phyloP scores from a whole-genome alignment of 208 protist genomes.

The Naegleria gruberi region DNA sequence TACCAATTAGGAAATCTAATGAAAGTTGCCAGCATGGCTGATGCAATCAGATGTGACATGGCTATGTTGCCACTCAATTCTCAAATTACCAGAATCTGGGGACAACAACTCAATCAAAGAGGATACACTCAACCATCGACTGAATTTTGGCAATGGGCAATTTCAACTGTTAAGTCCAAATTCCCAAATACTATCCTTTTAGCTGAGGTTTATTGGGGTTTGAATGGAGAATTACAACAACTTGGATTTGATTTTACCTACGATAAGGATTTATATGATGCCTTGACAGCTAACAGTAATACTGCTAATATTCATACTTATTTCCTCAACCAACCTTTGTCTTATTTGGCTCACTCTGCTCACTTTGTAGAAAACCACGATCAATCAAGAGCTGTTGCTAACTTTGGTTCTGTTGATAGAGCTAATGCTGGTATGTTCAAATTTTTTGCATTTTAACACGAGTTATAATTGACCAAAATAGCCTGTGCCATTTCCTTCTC shows the following conservation, averaged over 20 bases:
- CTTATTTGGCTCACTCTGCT: constrained; percentile 24
- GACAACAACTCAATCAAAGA: constrained; percentile 31
- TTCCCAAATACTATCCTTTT: constrained; percentile 52
- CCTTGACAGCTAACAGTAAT: constrained; percentile 32
- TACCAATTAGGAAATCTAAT: constrained; percentile 25
- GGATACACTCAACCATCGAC: constrained; percentile 38
- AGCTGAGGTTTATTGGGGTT: constrained; percentile 47
- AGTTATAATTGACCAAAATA: too few species aligned
- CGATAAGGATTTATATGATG: constrained; percentile 54
- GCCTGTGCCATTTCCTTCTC: constrained; percentile 50
- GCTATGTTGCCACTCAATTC: constrained; percentile 54
- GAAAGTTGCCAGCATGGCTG: constrained; percentile 38
- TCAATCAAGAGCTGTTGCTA: constrained; percentile 32
- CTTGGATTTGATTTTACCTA: constrained; percentile 61
- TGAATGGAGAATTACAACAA: constrained; percentile 32
- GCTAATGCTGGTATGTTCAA: too few species aligned
- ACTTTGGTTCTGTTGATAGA: constrained; percentile 47
- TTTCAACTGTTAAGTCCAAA: constrained; percentile 37
- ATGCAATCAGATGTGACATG: constrained; percentile 62
- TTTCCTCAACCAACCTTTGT: background rate
- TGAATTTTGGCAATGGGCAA: constrained; percentile 56
- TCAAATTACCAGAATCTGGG: constrained; percentile 46
- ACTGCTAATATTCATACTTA: constrained; percentile 30
- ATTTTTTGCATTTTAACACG: too few species aligned
- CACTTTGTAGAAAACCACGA: constrained; percentile 45